Evolutionary conservation across 306 rosid genomes (phyloP).

Genomic region (Corylus heterophylla): DNA sequence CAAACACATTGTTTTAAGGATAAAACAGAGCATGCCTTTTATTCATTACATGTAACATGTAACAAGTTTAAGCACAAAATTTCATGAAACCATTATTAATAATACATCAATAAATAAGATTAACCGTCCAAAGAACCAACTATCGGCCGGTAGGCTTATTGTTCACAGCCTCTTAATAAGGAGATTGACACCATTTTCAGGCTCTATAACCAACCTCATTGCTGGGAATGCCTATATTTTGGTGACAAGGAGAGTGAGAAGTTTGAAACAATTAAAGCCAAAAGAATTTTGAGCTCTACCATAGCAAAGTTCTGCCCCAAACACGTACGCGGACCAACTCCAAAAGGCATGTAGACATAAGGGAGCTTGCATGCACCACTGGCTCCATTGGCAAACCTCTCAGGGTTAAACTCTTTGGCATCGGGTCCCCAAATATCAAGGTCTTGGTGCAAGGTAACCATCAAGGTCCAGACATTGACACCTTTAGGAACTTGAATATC

Average conservation of each 20-base stretch:
- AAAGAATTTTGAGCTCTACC: conserved; percentile 31
- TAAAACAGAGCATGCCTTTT: too few species aligned
- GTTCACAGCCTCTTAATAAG: conserved; percentile 27
- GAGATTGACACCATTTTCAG: conserved; percentile 40
- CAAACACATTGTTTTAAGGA: too few species aligned
- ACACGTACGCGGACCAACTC: conserved; percentile 35
- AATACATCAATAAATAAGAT: too few species aligned
- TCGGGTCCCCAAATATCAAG: conserved; percentile 28
- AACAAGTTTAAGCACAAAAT: too few species aligned
- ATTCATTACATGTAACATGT: too few species aligned
- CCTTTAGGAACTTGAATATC: conserved; percentile 22
- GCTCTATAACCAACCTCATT: conserved; percentile 25
- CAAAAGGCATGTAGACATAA: conserved; percentile 36
- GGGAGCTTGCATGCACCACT: conserved; percentile 32
- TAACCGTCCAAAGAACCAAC: too few species aligned
- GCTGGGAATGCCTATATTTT: conserved; percentile 28
- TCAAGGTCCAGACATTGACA: conserved; percentile 16
- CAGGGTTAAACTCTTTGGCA: conserved; percentile 26
- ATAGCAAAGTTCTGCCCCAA: conserved; percentile 31
- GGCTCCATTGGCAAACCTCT: conserved; percentile 33
- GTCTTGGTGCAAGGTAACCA: conserved; percentile 14
- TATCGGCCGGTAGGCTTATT: too few species aligned
- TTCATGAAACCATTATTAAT: too few species aligned
- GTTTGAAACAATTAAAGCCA: conserved; percentile 38
- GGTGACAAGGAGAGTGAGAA: conserved; percentile 45